Percentiles rank a stretch among this genome's conserved stretches.
Evolutionary conservation across 129 eudicot species (phyloP).

Genomic region (Dittrichia graveolens): DNA sequence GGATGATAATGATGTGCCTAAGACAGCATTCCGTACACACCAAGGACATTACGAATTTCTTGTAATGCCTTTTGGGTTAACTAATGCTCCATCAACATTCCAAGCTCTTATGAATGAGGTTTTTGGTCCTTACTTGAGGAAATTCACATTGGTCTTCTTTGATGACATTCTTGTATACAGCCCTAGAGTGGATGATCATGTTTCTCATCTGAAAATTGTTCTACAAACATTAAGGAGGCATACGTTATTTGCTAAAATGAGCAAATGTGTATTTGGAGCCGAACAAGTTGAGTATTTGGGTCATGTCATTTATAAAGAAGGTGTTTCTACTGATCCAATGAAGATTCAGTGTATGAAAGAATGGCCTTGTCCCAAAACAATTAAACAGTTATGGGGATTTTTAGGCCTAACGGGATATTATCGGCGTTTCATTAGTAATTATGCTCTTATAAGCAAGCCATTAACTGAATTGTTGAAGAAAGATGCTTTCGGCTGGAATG

Average conservation of each 20-base stretch:
- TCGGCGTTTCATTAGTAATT: too few relatives aligned
- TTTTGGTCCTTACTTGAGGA: not conserved
- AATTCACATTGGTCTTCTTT: not conserved
- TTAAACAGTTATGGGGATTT: not conserved
- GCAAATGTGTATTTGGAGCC: not conserved
- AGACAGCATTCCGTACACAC: not conserved
- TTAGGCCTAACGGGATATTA: not conserved
- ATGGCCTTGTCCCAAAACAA: not conserved
- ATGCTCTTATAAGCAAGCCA: not conserved
- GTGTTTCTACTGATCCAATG: not conserved
- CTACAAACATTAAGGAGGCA: not conserved
- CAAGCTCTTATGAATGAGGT: not conserved
- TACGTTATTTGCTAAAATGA: not conserved
- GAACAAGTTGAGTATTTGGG: not conserved
- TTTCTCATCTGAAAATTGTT: rapidly evolving
- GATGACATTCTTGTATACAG: not conserved
- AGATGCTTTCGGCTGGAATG: not conserved
- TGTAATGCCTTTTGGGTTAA: not conserved
- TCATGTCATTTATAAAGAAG: not conserved
- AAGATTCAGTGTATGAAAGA: not conserved
- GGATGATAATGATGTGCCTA: not conserved
- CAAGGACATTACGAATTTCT: not conserved
- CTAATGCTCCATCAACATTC: not conserved
- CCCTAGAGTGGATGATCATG: not conserved
- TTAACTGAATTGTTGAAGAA: not conserved